Evolutionary conservation across 2,329 filamentous ascomycete genomes (phyloP).

Genomic region (Botrytis medusae): DNA sequence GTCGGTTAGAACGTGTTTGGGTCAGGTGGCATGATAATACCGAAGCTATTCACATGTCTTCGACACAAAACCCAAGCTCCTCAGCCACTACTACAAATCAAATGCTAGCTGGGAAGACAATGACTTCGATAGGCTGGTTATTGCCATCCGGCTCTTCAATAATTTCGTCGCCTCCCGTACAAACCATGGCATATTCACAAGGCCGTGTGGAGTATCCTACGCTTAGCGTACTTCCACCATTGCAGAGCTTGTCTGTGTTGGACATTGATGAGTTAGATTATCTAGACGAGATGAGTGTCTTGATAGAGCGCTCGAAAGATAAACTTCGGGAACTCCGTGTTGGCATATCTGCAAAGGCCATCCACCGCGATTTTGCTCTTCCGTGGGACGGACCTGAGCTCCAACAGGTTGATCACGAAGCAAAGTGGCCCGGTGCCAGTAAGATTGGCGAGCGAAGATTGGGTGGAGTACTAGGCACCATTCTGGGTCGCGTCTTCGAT

Average conservation of each 20-base stretch:
- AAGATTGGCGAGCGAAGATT: constrained; percentile 62
- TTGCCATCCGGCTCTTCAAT: constrained; percentile 33
- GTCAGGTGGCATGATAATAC: constrained; percentile 79
- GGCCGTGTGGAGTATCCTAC: constrained; percentile 73
- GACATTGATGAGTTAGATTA: constrained; percentile 83
- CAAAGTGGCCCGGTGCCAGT: constrained; percentile 55
- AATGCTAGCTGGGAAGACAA: constrained; percentile 41
- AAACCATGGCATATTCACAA: constrained; percentile 48
- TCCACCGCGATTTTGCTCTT: constrained; percentile 53
- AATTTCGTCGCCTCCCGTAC: constrained; percentile 28
- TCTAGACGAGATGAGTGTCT: constrained; percentile 76
- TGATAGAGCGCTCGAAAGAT: constrained; percentile 69
- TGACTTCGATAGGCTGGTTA: constrained; percentile 46
- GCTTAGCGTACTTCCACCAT: constrained; percentile 72
- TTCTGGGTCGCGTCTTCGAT: constrained; percentile 68
- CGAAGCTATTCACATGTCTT: constrained; percentile 34
- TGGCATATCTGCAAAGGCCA: constrained; percentile 60
- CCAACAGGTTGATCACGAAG: constrained; percentile 62
- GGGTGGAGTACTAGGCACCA: constrained; percentile 66
- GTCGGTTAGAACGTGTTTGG: constrained; percentile 73
- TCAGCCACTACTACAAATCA: constrained; percentile 34
- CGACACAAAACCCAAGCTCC: constrained; percentile 30
- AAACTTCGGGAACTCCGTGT: constrained; percentile 70
- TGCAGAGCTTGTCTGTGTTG: constrained; percentile 73
- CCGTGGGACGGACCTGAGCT: constrained; percentile 63